Evolutionary conservation across 2,329 filamentous ascomycete species (phyloP).

Genomic region (Trichophyton mentagrophytes): DNA sequence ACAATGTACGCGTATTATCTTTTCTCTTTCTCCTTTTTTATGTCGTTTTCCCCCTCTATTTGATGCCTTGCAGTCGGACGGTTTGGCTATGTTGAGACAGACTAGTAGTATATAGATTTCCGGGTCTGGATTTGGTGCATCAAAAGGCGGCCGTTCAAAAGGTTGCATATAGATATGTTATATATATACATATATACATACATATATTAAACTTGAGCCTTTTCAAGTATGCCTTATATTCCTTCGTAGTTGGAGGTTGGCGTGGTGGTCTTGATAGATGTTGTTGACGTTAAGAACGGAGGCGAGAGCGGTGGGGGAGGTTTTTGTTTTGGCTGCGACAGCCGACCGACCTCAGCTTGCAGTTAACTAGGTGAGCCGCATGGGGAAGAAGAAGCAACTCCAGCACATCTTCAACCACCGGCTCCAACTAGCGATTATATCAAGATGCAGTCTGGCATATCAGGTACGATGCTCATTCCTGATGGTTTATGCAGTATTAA

Average conservation of each 20-base stretch:
- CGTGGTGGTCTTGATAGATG: not conserved
- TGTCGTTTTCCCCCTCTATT: not conserved
- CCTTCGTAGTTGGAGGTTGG: not conserved
- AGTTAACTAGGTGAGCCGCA: not conserved
- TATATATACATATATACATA: not conserved
- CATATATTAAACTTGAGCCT: not conserved
- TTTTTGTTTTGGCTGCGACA: not conserved
- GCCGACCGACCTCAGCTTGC: not conserved
- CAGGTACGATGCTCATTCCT: slow-evolving; percentile 22
- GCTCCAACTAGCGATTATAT: not conserved
- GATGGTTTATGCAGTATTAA: slow-evolving; percentile 6
- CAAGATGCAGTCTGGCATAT: slow-evolving; percentile 39
- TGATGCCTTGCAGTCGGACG: not conserved
- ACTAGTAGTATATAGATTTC: slow-evolving; percentile 4
- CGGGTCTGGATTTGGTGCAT: slow-evolving; percentile 3
- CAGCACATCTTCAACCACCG: not conserved
- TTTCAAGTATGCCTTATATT: no score
- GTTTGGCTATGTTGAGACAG: not conserved
- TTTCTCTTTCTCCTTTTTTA: not conserved
- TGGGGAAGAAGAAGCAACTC: not conserved
- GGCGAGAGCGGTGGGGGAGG: not conserved
- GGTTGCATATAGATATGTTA: not conserved
- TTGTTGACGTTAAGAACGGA: not conserved
- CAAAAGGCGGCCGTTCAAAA: slow-evolving; percentile 1
- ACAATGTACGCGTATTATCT: not conserved